A percentile compares a stretch with the other conserved stretches of the same genome.
These are phyloP conservation scores for Beauveria sp. DNA, from an alignment of 2,329 filamentous ascomycete genomes.

Conservation along the genomic window DNA sequence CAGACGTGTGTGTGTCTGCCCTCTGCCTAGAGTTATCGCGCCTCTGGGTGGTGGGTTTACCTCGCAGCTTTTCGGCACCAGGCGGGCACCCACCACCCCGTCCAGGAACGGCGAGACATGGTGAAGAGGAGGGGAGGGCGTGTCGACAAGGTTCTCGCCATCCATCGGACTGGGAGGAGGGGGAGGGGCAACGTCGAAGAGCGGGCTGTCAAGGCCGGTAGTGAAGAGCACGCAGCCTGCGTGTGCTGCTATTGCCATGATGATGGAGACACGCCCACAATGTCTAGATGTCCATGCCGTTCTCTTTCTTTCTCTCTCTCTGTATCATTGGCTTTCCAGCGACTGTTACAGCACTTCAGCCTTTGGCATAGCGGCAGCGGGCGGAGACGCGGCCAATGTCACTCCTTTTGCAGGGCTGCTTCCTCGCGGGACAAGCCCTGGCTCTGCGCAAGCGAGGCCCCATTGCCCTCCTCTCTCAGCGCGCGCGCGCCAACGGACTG, in stretches of 20 bases:
- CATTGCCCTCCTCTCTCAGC: background rate
- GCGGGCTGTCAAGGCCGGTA: background rate
- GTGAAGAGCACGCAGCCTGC: background rate
- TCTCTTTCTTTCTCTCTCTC: background rate
- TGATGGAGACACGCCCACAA: slow-evolving; percentile 5
- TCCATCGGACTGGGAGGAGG: background rate
- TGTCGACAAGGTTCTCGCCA: background rate
- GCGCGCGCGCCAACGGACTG: background rate
- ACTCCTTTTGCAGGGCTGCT: slow-evolving; percentile 1
- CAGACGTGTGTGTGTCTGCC: background rate
- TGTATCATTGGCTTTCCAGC: too few relatives aligned
- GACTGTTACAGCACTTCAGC: background rate
- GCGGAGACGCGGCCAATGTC: background rate
- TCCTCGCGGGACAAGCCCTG: background rate
- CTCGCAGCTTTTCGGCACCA: background rate
- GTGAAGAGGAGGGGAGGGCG: slow-evolving; percentile 10
- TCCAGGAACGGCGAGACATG: slow-evolving; percentile 9
- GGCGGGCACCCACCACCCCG: background rate
- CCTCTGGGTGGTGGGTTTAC: background rate
- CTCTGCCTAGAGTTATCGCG: background rate
- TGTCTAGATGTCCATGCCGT: background rate
- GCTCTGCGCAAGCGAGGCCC: background rate
- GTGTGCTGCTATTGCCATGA: background rate
- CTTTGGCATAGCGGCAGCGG: background rate
- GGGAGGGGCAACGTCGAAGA: background rate